Conservation (phyloP, 2,329 filamentous ascomycete species). For the Ascochyta rabiei region DNA sequence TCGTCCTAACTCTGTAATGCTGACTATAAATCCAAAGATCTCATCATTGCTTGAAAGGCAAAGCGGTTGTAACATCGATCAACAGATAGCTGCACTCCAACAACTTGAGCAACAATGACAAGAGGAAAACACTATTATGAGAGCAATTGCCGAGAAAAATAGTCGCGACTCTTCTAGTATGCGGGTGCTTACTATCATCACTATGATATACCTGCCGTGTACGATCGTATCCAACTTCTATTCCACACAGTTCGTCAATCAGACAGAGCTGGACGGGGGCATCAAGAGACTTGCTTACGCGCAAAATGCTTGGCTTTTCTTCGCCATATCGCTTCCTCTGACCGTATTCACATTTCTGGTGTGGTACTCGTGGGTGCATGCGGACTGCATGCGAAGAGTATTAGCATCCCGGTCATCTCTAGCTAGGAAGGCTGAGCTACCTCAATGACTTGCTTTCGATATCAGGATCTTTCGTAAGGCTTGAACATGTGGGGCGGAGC, state of each 20-base stretch:
- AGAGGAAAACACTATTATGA: constrained; percentile 28
- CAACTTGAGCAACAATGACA: constrained; percentile 24
- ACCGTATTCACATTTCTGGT: constrained; percentile 27
- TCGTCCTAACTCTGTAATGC: not conserved
- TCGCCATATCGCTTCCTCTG: constrained; percentile 30
- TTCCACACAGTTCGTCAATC: constrained; percentile 33
- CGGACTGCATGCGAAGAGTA: not conserved
- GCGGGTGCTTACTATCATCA: constrained; percentile 32
- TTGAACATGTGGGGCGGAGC: constrained; percentile 1
- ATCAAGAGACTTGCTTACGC: constrained; percentile 20
- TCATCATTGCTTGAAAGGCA: constrained; percentile 27
- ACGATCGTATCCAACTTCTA: constrained; percentile 37
- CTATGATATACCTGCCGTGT: constrained; percentile 33
- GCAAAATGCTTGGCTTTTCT: constrained; percentile 30
- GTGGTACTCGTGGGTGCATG: constrained; percentile 27
- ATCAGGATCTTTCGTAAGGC: not conserved
- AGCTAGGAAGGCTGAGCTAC: not conserved
- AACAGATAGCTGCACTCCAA: constrained; percentile 26
- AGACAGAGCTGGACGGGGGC: constrained; percentile 13
- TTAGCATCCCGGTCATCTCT: not conserved
- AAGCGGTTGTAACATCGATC: constrained; percentile 24
- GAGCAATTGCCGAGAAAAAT: constrained; percentile 30
- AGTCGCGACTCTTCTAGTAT: constrained; percentile 29
- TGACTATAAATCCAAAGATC: constrained; percentile 11
- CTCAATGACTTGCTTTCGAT: not conserved